A percentile compares a stretch with the other conserved stretches of the same genome.
Conservation (phyloP, 306 rosid species). For the Malus fusca region DNA sequence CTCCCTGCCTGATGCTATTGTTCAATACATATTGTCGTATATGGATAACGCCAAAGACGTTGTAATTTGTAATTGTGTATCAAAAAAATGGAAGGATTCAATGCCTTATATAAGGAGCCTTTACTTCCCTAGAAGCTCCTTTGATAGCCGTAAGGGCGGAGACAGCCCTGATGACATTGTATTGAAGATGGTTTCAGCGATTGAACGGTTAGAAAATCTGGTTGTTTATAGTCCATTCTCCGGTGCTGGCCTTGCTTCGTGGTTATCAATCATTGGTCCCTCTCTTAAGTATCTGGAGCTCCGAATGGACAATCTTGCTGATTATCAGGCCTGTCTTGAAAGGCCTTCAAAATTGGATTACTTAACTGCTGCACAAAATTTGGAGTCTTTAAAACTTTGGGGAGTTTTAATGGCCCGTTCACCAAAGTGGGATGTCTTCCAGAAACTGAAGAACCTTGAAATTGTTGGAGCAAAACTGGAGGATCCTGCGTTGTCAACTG, state of each 20-base stretch:
- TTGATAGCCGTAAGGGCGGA: slow-evolving; percentile 37
- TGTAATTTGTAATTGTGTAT: slow-evolving; percentile 77
- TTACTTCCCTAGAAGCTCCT: slow-evolving; percentile 72
- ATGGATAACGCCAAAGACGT: slow-evolving; percentile 66
- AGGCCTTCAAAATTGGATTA: slow-evolving; percentile 67
- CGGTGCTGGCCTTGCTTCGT: slow-evolving; percentile 66
- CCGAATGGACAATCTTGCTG: slow-evolving; percentile 72
- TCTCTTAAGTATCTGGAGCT: slow-evolving; percentile 71
- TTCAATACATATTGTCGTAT: slow-evolving; percentile 66
- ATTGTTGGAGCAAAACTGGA: slow-evolving; percentile 76
- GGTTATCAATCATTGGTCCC: slow-evolving; percentile 51
- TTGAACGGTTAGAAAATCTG: slow-evolving; percentile 58
- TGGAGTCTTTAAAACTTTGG: slow-evolving; percentile 83
- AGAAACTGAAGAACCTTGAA: slow-evolving; percentile 67
- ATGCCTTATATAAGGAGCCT: slow-evolving; percentile 52
- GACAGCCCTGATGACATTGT: slow-evolving; percentile 53
- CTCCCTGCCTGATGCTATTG: slow-evolving; percentile 68
- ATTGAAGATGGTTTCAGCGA: slow-evolving; percentile 55
- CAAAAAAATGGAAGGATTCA: slow-evolving; percentile 78
- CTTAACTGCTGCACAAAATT: slow-evolving; percentile 46
- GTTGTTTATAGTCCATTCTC: slow-evolving; percentile 78
- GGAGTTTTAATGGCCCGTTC: slow-evolving; percentile 66
- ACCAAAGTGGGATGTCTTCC: slow-evolving; percentile 74
- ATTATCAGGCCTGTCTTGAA: slow-evolving; percentile 35
- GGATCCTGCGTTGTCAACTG: slow-evolving; percentile 43